Percentiles rank a stretch among this genome's conserved stretches.
phyloP scores from a whole-genome alignment of 2,329 filamentous ascomycete species.

The Elsinoe perseae region DNA sequence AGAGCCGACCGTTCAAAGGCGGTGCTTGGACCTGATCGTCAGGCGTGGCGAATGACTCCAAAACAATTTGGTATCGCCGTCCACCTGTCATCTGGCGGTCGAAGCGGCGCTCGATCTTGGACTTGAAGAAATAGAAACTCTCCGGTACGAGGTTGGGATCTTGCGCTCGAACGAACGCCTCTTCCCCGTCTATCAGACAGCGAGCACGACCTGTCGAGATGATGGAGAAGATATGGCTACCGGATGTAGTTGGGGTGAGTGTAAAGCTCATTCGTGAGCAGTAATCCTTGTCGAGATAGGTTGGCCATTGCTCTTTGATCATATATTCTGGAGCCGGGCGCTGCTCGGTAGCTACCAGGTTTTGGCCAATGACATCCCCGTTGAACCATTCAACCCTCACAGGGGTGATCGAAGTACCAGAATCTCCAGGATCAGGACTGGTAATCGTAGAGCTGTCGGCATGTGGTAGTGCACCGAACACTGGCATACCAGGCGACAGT shows the following conservation, averaged over 20 bases:
- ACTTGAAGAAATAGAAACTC: constrained; percentile 5
- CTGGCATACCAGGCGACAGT: background rate
- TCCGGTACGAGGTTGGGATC: background rate
- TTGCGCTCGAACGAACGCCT: background rate
- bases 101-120: constrained; percentile 3
- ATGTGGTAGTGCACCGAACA: constrained; percentile 2
- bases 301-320: constrained; percentile 7
- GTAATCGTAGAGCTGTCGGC: background rate
- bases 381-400: constrained; percentile 6
- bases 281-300: background rate
- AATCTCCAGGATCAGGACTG: background rate
- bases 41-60: background rate
- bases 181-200: background rate
- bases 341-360: background rate
- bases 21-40: background rate
- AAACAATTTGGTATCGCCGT: background rate
- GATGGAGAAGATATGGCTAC: constrained; percentile 3
- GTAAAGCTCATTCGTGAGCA: constrained; percentile 4
- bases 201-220: background rate
- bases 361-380: background rate
- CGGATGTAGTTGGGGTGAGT: background rate
- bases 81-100: background rate
- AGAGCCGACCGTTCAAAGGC: background rate
- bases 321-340: background rate
- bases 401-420: background rate